phyloP scores from a whole-genome alignment of 1,139 yeast species.

The Lodderomyces margitis region DNA sequence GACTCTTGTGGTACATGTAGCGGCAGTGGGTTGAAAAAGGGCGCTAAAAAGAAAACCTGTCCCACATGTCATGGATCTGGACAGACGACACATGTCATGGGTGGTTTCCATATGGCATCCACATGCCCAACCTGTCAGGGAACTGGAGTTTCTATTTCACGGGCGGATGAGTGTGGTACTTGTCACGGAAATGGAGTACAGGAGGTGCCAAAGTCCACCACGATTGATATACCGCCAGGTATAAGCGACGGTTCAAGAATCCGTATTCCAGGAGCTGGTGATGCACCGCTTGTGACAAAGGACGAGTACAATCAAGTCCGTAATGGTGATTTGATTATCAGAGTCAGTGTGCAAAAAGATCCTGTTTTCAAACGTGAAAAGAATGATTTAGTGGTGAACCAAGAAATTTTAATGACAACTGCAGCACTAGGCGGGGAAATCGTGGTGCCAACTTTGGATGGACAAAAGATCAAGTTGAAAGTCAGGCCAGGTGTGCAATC shows the following conservation, averaged over 20 bases:
- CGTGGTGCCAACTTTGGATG: slow-evolving; percentile 83
- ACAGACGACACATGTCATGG: slow-evolving; percentile 79
- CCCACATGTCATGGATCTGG: slow-evolving; percentile 92
- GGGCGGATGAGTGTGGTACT: slow-evolving; percentile 66
- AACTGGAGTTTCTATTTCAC: slow-evolving; percentile 73
- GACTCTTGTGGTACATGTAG: slow-evolving; percentile 77
- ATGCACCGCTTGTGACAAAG: slow-evolving; percentile 71
- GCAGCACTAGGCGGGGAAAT: slow-evolving; percentile 95
- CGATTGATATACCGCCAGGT: slow-evolving; percentile 86
- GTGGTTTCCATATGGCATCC: slow-evolving; percentile 96
- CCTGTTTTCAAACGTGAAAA: slow-evolving; percentile 65
- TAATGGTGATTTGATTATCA: slow-evolving; percentile 85
- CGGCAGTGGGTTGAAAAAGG: slow-evolving; percentile 81
- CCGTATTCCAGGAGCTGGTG: slow-evolving; percentile 87
- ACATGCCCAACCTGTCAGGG: slow-evolving; percentile 90
- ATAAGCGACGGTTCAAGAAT: slow-evolving; percentile 82
- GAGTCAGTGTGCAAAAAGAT: slow-evolving; percentile 77
- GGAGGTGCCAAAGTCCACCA: slow-evolving; percentile 63
- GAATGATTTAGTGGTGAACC: slow-evolving; percentile 59
- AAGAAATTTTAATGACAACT: slow-evolving; percentile 85
- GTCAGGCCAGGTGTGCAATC: slow-evolving; percentile 86
- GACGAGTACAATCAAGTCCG: slow-evolving; percentile 62
- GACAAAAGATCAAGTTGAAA: slow-evolving; percentile 68
- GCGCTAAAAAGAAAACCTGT: slow-evolving; percentile 78
- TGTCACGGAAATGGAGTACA: slow-evolving; percentile 92